Percentiles rank a stretch among this genome's conserved stretches.
Conservation (phyloP, 2,329 filamentous ascomycete genomes). For the Hysterium pulicare region DNA sequence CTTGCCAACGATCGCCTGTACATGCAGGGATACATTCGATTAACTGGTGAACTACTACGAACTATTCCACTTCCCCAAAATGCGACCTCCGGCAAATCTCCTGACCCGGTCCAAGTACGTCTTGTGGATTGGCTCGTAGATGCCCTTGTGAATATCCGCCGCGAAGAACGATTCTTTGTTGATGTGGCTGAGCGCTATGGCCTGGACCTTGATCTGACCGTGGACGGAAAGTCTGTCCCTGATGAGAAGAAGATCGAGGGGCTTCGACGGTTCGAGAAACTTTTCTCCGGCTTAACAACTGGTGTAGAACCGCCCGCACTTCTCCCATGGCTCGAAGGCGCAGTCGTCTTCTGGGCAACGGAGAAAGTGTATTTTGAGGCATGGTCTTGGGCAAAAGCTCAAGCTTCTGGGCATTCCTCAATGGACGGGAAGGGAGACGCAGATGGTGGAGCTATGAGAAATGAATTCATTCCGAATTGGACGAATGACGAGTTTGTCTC, state of each 20-base stretch:
- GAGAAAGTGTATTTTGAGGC: constrained; percentile 35
- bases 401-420: constrained; percentile 8
- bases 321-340: constrained; percentile 33
- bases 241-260: constrained; percentile 22
- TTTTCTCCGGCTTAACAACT: constrained; percentile 19
- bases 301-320: background rate
- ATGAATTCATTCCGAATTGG: constrained; percentile 68
- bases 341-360: constrained; percentile 30
- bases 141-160: constrained; percentile 28
- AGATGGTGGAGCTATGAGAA: constrained; percentile 63
- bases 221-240: constrained; percentile 3
- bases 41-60: constrained; percentile 21
- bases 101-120: constrained; percentile 17
- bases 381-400: constrained; percentile 29
- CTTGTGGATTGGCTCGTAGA: constrained; percentile 30
- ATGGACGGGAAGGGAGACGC: constrained; percentile 42
- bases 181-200: constrained; percentile 28
- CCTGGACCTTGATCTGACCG: constrained; percentile 16
- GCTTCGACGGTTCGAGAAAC: constrained; percentile 26
- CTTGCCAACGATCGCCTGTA: constrained; percentile 34
- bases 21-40: constrained; percentile 29
- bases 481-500: constrained; percentile 57
- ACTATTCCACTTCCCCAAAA: constrained; percentile 12
- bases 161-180: constrained; percentile 29
- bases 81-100: constrained; percentile 11